Conservation (phyloP, 371 early-diverging fungal species). For the Actinomortierella wolfii region DNA sequence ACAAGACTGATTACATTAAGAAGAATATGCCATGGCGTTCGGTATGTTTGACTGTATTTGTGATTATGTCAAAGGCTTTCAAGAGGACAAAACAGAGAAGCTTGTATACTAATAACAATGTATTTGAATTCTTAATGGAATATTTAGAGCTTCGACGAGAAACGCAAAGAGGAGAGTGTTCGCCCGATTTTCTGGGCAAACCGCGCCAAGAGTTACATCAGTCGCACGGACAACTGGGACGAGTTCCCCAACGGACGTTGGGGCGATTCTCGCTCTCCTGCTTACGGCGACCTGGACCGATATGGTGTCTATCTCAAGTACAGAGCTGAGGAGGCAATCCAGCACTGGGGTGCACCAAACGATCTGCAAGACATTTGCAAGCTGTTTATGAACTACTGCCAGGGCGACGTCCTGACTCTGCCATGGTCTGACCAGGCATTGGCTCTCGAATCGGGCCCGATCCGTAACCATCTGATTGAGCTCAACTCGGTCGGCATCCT, state of each 20-base stretch:
- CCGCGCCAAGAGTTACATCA: conserved; percentile 86
- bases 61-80: conserved; percentile 35
- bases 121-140: too few species aligned
- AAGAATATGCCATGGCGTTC: conserved; percentile 51
- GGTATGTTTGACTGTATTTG: too few species aligned
- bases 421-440: conserved; percentile 92
- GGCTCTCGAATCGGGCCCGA: conserved; percentile 77
- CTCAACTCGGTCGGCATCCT: conserved; percentile 85
- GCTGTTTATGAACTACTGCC: conserved; percentile 82
- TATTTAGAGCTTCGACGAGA: conserved; percentile 49
- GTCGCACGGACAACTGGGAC: conserved; percentile 94
- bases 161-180: conserved; percentile 88
- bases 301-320: conserved; percentile 82
- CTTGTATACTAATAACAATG: too few species aligned
- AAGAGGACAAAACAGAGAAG: conserved; percentile 23
- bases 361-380: conserved; percentile 65
- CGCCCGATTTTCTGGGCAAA: conserved; percentile 97
- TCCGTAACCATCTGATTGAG: conserved; percentile 69
- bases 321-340: conserved; percentile 59
- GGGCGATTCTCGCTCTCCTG: conserved; percentile 93
- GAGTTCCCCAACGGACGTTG: conserved; percentile 97
- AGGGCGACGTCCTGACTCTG: conserved; percentile 70
- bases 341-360: conserved; percentile 81
- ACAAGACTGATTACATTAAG: conserved; percentile 45
- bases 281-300: conserved; percentile 91